These are phyloP conservation scores for Phytophthora tentaculata DNA, from an alignment of 352 stramenopile genomes.

Conservation along the genomic window DNA sequence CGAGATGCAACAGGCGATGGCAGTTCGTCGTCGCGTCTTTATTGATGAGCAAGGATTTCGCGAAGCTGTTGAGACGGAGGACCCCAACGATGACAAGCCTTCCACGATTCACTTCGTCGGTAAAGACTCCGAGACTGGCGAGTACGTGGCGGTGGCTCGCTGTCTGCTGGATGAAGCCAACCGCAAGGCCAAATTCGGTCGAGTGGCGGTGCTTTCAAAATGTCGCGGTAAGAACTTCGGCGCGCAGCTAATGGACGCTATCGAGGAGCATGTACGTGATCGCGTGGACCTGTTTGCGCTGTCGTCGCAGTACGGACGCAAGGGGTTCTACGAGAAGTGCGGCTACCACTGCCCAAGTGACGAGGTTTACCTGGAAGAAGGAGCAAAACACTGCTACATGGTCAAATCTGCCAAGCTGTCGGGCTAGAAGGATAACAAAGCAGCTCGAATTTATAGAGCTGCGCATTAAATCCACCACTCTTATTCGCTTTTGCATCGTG, in stretches of 20 bases:
- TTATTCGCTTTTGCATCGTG: neutral
- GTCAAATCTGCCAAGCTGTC: conserved; percentile 33
- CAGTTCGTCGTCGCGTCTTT: conserved; percentile 60
- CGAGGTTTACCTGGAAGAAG: conserved; percentile 64
- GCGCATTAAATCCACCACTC: neutral
- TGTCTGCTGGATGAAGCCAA: conserved; percentile 41
- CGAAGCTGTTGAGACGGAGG: conserved; percentile 48
- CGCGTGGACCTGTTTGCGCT: conserved; percentile 53
- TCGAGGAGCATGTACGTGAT: conserved; percentile 50
- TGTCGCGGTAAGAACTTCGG: conserved; percentile 68
- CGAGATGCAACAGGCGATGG: conserved; percentile 51
- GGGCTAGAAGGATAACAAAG: conserved; percentile 15
- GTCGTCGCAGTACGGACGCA: conserved; percentile 64
- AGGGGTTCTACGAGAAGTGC: conserved; percentile 74
- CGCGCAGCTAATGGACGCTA: conserved; percentile 54
- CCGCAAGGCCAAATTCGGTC: conserved; percentile 66
- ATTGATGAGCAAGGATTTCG: conserved; percentile 64
- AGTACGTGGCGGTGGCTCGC: conserved; percentile 68
- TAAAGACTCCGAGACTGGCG: conserved; percentile 58
- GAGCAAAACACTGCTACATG: conserved; percentile 66
- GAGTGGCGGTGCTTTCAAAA: conserved; percentile 64
- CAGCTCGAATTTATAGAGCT: conserved; percentile 6
- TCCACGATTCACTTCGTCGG: conserved; percentile 68
- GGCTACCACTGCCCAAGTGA: conserved; percentile 57
- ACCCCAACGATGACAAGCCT: conserved; percentile 47